Conservation (phyloP, 2,329 filamentous ascomycete species). For the Elsinoe batatas region DNA sequence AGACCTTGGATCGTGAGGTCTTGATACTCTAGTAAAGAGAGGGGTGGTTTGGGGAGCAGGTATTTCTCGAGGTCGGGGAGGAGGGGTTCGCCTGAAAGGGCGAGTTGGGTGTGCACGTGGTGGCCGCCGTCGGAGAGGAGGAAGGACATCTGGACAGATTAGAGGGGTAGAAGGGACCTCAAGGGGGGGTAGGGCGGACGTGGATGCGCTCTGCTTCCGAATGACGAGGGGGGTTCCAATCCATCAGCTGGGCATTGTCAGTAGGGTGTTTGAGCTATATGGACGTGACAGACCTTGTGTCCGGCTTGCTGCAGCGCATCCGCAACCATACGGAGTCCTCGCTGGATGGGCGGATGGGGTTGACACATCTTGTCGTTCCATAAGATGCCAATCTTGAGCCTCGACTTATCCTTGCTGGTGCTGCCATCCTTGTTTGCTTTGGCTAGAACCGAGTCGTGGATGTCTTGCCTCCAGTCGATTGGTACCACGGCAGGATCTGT, state of each 20-base stretch:
- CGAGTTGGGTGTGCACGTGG: neutral
- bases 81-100: neutral
- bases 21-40: slow-evolving; percentile 44
- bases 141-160: neutral
- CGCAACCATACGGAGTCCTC: slow-evolving; percentile 24
- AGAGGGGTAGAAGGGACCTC: slow-evolving; percentile 30
- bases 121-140: slow-evolving; percentile 6
- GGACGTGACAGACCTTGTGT: slow-evolving; percentile 15
- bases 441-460: slow-evolving; percentile 16
- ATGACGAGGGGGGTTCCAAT: slow-evolving; percentile 42
- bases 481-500: slow-evolving; percentile 49
- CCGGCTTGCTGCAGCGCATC: slow-evolving; percentile 13
- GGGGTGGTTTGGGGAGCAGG: slow-evolving; percentile 34
- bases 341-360: slow-evolving; percentile 28
- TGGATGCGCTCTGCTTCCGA: slow-evolving; percentile 43
- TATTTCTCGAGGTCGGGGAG: slow-evolving; percentile 36
- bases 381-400: slow-evolving; percentile 27
- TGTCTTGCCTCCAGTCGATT: slow-evolving; percentile 43
- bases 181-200: slow-evolving; percentile 38
- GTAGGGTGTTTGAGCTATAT: neutral
- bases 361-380: slow-evolving; percentile 27
- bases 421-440: neutral
- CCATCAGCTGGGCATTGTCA: slow-evolving; percentile 24
- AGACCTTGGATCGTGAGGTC: slow-evolving; percentile 47
- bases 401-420: slow-evolving; percentile 13